Conservation (phyloP, 2,329 filamentous ascomycete genomes). For the Penicillium sp. region DNA sequence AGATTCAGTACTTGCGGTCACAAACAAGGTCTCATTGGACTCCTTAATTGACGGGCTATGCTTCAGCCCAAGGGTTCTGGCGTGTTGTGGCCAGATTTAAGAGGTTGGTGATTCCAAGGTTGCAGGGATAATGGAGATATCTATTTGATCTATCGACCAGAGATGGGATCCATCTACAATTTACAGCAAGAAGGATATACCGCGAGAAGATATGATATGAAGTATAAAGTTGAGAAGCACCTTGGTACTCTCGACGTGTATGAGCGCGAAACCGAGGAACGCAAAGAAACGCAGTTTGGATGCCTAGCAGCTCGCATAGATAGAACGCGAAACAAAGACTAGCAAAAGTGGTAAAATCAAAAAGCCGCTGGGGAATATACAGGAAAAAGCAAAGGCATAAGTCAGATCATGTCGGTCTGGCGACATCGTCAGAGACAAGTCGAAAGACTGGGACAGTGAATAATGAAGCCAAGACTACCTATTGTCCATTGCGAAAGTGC, state of each 20-base stretch:
- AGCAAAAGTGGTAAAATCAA: not conserved
- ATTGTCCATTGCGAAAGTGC: conserved; percentile 23
- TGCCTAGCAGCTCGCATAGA: not conserved
- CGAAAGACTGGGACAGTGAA: not conserved
- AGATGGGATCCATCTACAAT: not conserved
- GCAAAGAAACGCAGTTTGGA: not conserved
- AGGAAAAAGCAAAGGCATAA: conserved; percentile 2
- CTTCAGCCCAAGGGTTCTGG: too few relatives aligned
- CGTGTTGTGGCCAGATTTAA: too few relatives aligned
- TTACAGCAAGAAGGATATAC: not conserved
- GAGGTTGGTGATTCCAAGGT: not conserved
- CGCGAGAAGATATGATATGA: too few relatives aligned
- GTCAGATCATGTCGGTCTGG: not conserved
- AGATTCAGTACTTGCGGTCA: too few relatives aligned
- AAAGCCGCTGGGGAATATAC: conserved; percentile 15
- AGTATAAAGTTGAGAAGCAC: not conserved
- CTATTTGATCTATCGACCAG: too few relatives aligned
- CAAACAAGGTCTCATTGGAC: too few relatives aligned
- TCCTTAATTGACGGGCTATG: too few relatives aligned
- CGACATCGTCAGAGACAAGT: not conserved
- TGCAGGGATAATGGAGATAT: not conserved
- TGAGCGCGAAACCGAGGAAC: not conserved
- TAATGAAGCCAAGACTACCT: not conserved
- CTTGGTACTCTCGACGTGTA: not conserved
- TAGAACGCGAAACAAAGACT: not conserved